phyloP scores from a whole-genome alignment of 352 stramenopile species.

The Ophiocytium majus region DNA sequence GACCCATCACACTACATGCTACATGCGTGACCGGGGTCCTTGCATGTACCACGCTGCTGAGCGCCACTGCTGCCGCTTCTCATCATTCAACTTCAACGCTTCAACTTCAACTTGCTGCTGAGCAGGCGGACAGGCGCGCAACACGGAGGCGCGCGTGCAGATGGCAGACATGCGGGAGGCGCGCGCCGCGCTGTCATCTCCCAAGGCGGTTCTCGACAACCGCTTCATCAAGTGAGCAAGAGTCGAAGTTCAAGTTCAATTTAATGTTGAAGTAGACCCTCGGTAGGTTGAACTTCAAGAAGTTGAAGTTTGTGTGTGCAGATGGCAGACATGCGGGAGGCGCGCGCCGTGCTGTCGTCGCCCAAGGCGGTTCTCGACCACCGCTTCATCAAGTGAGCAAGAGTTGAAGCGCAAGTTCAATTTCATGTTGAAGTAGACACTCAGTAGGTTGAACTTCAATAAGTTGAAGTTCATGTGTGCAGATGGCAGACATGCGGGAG shows the following conservation, averaged over 20 bases:
- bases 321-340: not conserved
- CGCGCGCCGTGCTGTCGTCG: not conserved
- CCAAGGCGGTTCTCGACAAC: slow-evolving; percentile 17
- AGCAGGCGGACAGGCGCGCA: too few relatives aligned
- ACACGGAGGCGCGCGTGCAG: slow-evolving; percentile 7
- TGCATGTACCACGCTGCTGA: too few relatives aligned
- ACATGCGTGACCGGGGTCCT: too few relatives aligned
- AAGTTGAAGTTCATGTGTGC: too few relatives aligned
- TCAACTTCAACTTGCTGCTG: too few relatives aligned
- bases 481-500: not conserved
- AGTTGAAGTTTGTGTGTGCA: not conserved
- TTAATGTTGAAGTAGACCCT: not conserved
- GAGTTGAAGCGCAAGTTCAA: not conserved
- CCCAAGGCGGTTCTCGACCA: slow-evolving; percentile 9
- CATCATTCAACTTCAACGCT: too few relatives aligned
- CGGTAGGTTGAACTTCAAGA: not conserved
- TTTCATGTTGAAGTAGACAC: not conserved
- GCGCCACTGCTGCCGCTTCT: too few relatives aligned
- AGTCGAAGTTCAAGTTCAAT: not conserved
- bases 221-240: slow-evolving; percentile 15
- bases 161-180: not conserved
- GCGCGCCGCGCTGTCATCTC: not conserved
- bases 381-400: slow-evolving; percentile 4
- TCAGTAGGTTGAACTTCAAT: too few relatives aligned
- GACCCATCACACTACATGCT: too few relatives aligned